Evolutionary conservation across 352 stramenopile genomes (phyloP), one percentile per base, ranked within the genome.

Genomic region (Pythium grandisporangium): DNA sequence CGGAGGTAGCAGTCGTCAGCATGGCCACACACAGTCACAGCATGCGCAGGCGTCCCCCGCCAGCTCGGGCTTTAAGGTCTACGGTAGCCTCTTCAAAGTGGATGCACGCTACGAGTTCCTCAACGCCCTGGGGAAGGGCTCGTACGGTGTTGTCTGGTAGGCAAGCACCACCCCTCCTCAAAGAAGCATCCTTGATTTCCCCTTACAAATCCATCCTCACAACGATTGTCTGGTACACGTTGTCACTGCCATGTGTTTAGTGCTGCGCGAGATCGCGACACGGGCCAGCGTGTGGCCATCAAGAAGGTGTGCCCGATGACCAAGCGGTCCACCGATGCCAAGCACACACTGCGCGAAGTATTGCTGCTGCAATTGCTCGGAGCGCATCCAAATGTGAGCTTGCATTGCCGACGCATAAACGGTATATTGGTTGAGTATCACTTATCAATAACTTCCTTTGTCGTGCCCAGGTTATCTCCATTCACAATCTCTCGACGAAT

Each of bases 291-390:
- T 17, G 61, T 96, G n/a, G 87, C 85, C 12, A 96, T 96, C 51
- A 96, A 96, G 60, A 94, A 94, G 40, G 79, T 95, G 16, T 77
- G 53, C 17, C 84, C 84, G 3, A 96, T 96, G 81, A 64, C 84
- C 5, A 77, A 90, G 34, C 70, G 74, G 22, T 75, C 67, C 0
- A 61, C 66, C 3, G 79, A 95, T 35, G 84, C 81, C 23, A 96
- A 95, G 54, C 73, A 93, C 55, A 94, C 76, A 19, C 60, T 96
- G 2, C 81, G 87, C 7, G 87, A 96, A 51, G 72, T 96, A 13
- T 46, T 88, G 24, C 56, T 96, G 23, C 47, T 96, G n/a, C 73
- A 93, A 27, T 59, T 82, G 30, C 73, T 97, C 5, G 79, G 79
- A n/a, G 69, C 74, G 11, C 91, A 97, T 34, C 73, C 76, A 2